Conservation (phyloP, 176 grass and related monocot species). For the Oryza punctata region DNA sequence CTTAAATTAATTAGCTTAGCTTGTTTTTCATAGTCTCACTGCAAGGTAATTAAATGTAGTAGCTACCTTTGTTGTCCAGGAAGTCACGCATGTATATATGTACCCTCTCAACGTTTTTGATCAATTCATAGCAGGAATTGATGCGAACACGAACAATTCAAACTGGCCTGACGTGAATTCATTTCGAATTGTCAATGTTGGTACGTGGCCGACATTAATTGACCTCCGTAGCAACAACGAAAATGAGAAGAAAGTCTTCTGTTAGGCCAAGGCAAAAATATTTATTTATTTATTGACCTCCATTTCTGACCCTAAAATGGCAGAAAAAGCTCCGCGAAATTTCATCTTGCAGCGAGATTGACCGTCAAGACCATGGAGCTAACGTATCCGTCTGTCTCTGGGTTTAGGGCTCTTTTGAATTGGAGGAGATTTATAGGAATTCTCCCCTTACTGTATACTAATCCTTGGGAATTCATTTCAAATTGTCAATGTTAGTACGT, state of each 20-base stretch:
- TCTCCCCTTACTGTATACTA: too few species aligned
- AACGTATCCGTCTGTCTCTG: too few species aligned
- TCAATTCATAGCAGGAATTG: not conserved
- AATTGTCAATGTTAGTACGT: not conserved
- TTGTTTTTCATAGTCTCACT: not conserved
- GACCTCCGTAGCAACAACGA: not conserved
- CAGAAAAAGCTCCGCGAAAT: not conserved
- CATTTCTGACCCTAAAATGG: not conserved
- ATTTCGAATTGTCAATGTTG: not conserved
- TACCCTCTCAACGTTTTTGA: not conserved
- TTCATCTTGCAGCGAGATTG: not conserved
- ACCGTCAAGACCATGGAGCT: not conserved
- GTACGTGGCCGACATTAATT: not conserved
- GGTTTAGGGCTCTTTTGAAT: too few species aligned
- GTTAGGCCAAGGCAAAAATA: not conserved
- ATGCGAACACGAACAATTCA: not conserved
- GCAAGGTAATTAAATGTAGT: not conserved
- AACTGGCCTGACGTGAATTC: not conserved
- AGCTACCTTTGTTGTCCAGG: not conserved
- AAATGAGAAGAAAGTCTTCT: not conserved
- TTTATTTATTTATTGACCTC: not conserved
- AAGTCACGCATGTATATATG: too few species aligned
- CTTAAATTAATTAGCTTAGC: too few species aligned
- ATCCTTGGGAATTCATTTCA: not conserved
- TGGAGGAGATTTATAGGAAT: too few species aligned